A percentile compares a stretch with the other conserved stretches of the same genome.
phyloP scores from a whole-genome alignment of 768 basidiomycete genomes.

The Phlegmacium glaucopus region DNA sequence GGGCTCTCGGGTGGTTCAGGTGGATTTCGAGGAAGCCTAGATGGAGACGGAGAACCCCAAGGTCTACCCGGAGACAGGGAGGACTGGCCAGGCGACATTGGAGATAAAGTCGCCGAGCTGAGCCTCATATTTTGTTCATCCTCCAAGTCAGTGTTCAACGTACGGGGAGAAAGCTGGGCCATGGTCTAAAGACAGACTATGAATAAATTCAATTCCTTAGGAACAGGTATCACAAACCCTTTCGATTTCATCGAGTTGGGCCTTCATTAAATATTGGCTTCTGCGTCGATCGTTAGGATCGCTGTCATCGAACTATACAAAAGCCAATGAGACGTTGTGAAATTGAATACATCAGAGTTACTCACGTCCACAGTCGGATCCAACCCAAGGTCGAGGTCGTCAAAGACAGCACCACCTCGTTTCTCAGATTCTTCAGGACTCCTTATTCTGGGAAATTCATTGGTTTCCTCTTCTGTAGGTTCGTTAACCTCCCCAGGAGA shows the following conservation, averaged over 20 bases:
- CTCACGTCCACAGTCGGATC: conserved; percentile 44
- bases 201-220: neutral
- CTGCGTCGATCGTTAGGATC: conserved; percentile 73
- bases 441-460: conserved; percentile 24
- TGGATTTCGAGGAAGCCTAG: conserved; percentile 30
- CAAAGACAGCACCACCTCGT: conserved; percentile 47
- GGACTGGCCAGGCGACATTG: conserved; percentile 25
- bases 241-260: conserved; percentile 78
- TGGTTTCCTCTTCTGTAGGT: conserved; percentile 21
- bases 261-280: conserved; percentile 73
- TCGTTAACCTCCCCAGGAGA: conserved; percentile 14
- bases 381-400: conserved; percentile 49
- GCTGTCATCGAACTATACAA: conserved; percentile 56
- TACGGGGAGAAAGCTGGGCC: conserved; percentile 64
- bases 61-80: conserved; percentile 15
- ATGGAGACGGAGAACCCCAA: conserved; percentile 29
- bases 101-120: conserved; percentile 28
- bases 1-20: conserved; percentile 22
- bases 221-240: conserved; percentile 34
- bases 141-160: conserved; percentile 37
- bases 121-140: conserved; percentile 29
- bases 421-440: conserved; percentile 41
- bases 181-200: conserved; percentile 41
- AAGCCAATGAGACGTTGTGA: conserved; percentile 12
- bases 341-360: neutral